Percentiles rank a stretch among this genome's conserved stretches.
Evolutionary conservation across 345 rosid species (phyloP).

Genomic region (Microcos paniculata): DNA sequence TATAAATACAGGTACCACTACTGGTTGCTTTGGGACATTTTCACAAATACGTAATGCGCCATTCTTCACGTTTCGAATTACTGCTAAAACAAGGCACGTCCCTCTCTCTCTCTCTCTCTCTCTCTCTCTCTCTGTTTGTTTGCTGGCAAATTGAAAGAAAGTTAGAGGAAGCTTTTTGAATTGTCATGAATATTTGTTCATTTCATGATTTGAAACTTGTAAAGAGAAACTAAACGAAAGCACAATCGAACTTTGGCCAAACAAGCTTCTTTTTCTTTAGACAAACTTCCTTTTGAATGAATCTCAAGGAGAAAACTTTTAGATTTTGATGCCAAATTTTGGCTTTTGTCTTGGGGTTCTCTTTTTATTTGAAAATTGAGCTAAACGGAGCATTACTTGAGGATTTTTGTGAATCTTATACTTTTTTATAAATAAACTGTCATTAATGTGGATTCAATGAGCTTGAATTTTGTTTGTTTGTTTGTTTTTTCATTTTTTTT

Average conservation of each 20-base stretch:
- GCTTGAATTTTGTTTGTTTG: background rate
- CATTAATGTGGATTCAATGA: conserved; percentile 7
- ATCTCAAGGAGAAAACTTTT: background rate
- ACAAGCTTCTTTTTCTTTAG: background rate
- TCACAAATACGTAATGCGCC: conserved; percentile 17
- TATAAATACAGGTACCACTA: background rate
- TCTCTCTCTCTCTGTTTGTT: conserved; percentile 16
- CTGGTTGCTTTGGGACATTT: background rate
- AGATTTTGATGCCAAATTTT: background rate
- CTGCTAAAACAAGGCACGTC: conserved; percentile 32
- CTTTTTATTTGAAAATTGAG: background rate
- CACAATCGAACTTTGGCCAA: background rate
- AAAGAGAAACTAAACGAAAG: background rate
- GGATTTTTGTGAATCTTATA: background rate
- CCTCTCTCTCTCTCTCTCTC: conserved; percentile 9
- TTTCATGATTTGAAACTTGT: background rate
- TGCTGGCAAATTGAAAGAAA: conserved; percentile 3
- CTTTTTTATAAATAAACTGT: background rate
- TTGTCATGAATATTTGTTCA: background rate
- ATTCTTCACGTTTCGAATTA: conserved; percentile 17
- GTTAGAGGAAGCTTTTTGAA: background rate
- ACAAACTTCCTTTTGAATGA: background rate
- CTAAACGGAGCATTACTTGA: background rate
- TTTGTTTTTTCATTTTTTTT: background rate
- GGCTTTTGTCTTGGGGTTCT: conserved; percentile 1